Percentiles rank a stretch among this genome's conserved stretches.
phyloP scores from a whole-genome alignment of 768 basidiomycete species.

The Pluteus cervinus region DNA sequence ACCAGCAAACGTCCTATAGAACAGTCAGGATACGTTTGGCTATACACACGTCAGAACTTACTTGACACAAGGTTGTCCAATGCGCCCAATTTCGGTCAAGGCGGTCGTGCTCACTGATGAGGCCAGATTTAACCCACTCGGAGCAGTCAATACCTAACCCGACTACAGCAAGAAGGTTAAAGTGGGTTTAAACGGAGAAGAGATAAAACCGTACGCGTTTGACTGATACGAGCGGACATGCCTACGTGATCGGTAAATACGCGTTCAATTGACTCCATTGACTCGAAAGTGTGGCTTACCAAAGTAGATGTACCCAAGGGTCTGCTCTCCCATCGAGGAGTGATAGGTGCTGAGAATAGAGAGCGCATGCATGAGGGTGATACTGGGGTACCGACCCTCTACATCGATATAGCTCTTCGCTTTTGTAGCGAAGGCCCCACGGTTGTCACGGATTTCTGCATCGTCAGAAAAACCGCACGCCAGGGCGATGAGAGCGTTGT shows the following conservation, averaged over 20 bases:
- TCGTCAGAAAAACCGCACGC: conserved; percentile 12
- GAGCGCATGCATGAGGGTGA: too few species aligned
- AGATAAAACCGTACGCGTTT: conserved; percentile 10
- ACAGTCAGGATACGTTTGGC: not conserved
- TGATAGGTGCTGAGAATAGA: too few species aligned
- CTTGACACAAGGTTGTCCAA: too few species aligned
- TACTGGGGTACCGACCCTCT: too few species aligned
- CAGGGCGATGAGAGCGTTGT: conserved; percentile 36
- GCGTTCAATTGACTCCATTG: too few species aligned
- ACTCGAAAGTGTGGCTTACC: too few species aligned
- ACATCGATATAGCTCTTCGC: too few species aligned
- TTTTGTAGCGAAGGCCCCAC: too few species aligned
- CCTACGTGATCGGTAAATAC: too few species aligned
- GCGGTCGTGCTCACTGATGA: conserved; percentile 26
- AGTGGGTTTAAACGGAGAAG: conserved; percentile 7
- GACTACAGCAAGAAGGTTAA: conserved; percentile 24
- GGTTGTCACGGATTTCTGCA: too few species aligned
- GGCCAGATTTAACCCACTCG: conserved; percentile 27
- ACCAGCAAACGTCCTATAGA: conserved; percentile 31
- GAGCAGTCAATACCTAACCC: conserved; percentile 33
- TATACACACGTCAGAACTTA: conserved; percentile 24
- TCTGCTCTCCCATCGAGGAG: too few species aligned
- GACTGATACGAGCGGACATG: conserved; percentile 10
- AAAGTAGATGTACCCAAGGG: too few species aligned
- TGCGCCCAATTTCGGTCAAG: conserved; percentile 34